These are phyloP conservation scores for Laguncularia racemosa DNA, from an alignment of 345 rosid species.

Conservation along the genomic window DNA sequence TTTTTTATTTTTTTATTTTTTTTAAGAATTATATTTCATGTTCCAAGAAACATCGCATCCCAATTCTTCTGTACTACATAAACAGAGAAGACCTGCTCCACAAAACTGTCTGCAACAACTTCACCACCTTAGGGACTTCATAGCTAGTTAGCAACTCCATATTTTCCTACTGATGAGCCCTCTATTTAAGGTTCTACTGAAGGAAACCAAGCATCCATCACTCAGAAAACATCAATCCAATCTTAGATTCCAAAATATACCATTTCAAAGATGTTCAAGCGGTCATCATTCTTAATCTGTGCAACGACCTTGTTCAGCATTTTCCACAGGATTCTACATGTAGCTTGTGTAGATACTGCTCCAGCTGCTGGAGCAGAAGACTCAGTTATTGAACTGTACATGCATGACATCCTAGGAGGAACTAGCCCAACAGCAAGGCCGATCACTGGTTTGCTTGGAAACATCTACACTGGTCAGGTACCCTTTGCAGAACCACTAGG, in stretches of 20 bases:
- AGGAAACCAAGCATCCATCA: conserved; percentile 12
- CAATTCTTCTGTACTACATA: conserved; percentile 10
- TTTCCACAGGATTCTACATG: conserved; percentile 12
- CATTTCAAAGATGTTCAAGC: conserved; percentile 34
- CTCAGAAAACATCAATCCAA: conserved; percentile 14
- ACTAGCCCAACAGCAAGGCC: conserved; percentile 86
- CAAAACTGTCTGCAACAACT: conserved; percentile 35
- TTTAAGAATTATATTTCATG: neutral
- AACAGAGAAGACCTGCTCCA: conserved; percentile 13
- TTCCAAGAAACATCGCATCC: neutral
- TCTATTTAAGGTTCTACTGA: conserved; percentile 34
- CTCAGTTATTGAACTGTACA: conserved; percentile 63
- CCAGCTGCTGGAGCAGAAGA: conserved; percentile 29
- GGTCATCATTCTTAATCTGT: conserved; percentile 20
- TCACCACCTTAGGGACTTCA: conserved; percentile 17
- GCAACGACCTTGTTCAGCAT: conserved; percentile 20
- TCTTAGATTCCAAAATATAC: neutral
- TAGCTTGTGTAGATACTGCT: conserved; percentile 34
- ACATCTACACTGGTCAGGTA: conserved; percentile 86
- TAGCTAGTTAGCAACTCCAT: conserved; percentile 33
- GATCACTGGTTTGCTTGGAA: conserved; percentile 88
- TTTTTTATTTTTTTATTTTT: too few species aligned
- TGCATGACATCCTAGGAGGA: conserved; percentile 95
- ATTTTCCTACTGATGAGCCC: conserved; percentile 9
- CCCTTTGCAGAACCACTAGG: conserved; percentile 86